phyloP scores from a whole-genome alignment of 2,329 filamentous ascomycete genomes.

The Aspergillus brunneoviolaceus region DNA sequence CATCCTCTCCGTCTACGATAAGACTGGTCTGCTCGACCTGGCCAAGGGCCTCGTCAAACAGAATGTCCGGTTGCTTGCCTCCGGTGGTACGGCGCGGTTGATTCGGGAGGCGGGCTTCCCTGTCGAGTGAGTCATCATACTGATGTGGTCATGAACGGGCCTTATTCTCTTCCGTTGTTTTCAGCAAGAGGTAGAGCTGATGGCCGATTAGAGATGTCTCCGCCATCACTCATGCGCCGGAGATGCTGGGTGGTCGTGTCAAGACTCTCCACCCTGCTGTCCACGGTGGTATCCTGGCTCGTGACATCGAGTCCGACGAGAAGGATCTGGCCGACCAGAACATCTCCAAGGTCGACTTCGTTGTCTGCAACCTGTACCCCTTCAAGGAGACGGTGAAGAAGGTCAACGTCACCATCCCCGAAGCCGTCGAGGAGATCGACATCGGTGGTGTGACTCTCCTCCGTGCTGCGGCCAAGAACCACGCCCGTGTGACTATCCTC shows the following conservation, averaged over 20 bases:
- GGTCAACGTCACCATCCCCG: conserved; percentile 92
- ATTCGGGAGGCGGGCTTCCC: conserved; percentile 94
- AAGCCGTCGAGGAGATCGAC: conserved; percentile 98
- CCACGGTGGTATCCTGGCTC: conserved; percentile 80
- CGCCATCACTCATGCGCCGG: conserved; percentile 91
- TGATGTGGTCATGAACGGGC: conserved; percentile 4
- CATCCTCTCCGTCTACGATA: conserved; percentile 98
- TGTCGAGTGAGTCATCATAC: conserved; percentile 69
- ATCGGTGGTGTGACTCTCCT: conserved; percentile 97
- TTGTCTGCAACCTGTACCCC: conserved; percentile 97
- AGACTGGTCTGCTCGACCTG: conserved; percentile 90
- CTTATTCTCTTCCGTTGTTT: neutral
- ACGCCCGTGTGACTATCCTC: conserved; percentile 90
- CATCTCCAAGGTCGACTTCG: conserved; percentile 91
- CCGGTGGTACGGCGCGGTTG: conserved; percentile 92
- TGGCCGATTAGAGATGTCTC: conserved; percentile 74
- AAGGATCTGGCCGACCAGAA: conserved; percentile 94
- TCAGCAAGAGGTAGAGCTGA: conserved; percentile 9
- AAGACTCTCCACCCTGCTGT: conserved; percentile 98
- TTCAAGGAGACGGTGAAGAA: conserved; percentile 99
- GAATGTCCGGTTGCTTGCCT: conserved; percentile 89
- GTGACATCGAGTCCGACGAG: conserved; percentile 91
- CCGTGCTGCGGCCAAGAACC: conserved; percentile 96
- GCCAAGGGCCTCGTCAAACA: conserved; percentile 86
- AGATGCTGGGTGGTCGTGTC: conserved; percentile 89